These are phyloP conservation scores for Suhomyces tanzawaensis DNA, from an alignment of 805 yeast genomes.

Conservation along the genomic window DNA sequence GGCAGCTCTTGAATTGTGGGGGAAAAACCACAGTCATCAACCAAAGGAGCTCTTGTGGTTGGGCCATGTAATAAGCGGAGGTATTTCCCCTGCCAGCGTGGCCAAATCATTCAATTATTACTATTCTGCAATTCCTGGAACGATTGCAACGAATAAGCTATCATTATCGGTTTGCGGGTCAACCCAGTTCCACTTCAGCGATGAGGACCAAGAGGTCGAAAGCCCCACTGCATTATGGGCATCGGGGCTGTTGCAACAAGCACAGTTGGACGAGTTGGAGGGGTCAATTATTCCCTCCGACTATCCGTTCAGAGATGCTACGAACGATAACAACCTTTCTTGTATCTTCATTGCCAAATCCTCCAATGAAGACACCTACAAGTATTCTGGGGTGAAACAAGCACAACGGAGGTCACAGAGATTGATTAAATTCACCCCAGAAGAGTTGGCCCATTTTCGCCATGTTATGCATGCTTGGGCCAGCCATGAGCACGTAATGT, in stretches of 20 bases:
- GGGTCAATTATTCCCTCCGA: slow-evolving; percentile 11
- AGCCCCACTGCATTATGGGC: slow-evolving; percentile 10
- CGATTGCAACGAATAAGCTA: slow-evolving; percentile 4
- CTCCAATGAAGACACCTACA: not conserved
- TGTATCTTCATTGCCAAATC: not conserved
- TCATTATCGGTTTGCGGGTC: slow-evolving; percentile 8
- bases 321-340: not conserved
- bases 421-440: not conserved
- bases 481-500: too few relatives aligned
- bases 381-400: not conserved
- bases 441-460: too few relatives aligned
- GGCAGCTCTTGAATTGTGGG: slow-evolving; percentile 9
- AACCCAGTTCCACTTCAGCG: slow-evolving; percentile 10
- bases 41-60: slow-evolving; percentile 12
- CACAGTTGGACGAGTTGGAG: too few relatives aligned
- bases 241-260: slow-evolving; percentile 3
- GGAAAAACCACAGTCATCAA: slow-evolving; percentile 1
- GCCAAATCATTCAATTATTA: slow-evolving; percentile 6
- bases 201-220: slow-evolving; percentile 6
- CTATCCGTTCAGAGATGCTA: slow-evolving; percentile 8
- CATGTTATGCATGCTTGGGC: too few relatives aligned
- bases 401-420: not conserved
- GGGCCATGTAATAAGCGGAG: slow-evolving; percentile 8
- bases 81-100: not conserved
- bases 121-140: slow-evolving; percentile 11